Evolutionary conservation across 257 asterid species (phyloP).

Genomic region (Solanum sitiens): DNA sequence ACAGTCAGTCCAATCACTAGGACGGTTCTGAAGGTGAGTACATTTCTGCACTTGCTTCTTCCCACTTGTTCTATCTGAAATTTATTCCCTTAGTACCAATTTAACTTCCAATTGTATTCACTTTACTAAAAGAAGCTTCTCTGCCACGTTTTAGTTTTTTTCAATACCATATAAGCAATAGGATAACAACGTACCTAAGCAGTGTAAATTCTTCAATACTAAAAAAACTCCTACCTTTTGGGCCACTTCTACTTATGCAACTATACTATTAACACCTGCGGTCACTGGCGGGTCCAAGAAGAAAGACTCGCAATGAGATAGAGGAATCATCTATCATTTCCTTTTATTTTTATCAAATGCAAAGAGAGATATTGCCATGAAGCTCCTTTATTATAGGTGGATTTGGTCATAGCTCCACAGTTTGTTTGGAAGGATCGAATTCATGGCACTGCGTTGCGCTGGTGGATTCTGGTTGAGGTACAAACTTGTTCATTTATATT

Average conservation of each 20-base stretch:
- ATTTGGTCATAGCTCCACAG: slow-evolving; percentile 70
- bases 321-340: not conserved
- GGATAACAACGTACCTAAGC: not conserved
- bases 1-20: slow-evolving; percentile 98
- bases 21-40: slow-evolving; percentile 87
- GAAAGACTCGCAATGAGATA: not conserved
- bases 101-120: not conserved
- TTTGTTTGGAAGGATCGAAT: slow-evolving; percentile 94
- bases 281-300: not conserved
- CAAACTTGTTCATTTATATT: not conserved
- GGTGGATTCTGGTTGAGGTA: slow-evolving; percentile 99
- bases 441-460: slow-evolving; percentile 89
- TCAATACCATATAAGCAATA: not conserved
- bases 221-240: not conserved
- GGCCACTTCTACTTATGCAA: not conserved
- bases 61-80: slow-evolving; percentile 1
- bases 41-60: slow-evolving; percentile 9
- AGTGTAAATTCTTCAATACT: not conserved
- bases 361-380: not conserved
- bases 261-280: not conserved
- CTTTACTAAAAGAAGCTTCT: not conserved
- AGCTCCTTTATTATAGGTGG: slow-evolving; percentile 44
- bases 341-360: not conserved
- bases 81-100: not conserved
- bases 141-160: not conserved